Conservation (phyloP, 202 grass and related monocot species). For the Schoenoplectus triqueter region DNA sequence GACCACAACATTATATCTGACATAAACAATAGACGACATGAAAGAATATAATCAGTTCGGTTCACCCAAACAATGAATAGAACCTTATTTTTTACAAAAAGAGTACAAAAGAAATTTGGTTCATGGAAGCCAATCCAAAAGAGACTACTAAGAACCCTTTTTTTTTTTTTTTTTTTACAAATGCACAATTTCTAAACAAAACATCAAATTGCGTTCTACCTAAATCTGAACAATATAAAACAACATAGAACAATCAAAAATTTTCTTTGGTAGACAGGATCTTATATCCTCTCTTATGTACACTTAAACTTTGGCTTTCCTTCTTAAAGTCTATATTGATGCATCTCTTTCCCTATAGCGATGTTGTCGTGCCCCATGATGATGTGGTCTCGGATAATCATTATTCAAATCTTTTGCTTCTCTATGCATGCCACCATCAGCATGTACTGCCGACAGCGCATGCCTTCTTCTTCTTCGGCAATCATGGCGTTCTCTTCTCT, state of each 20-base stretch:
- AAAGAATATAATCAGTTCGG: conserved; percentile 9
- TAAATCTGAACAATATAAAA: not conserved
- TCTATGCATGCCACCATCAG: conserved; percentile 50
- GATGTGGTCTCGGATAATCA: conserved; percentile 12
- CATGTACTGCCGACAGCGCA: conserved; percentile 58
- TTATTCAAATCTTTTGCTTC: not conserved
- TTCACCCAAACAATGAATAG: not conserved
- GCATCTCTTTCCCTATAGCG: conserved; percentile 26
- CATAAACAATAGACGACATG: not conserved
- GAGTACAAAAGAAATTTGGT: conserved; percentile 17
- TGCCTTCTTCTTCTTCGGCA: conserved; percentile 47
- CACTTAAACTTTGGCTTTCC: not conserved
- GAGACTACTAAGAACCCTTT: conserved; percentile 17
- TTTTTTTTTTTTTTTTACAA: not conserved
- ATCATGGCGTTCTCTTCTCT: conserved; percentile 17
- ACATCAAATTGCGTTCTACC: not conserved
- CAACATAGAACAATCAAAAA: conserved; percentile 2
- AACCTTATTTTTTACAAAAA: conserved; percentile 9
- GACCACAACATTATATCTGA: not conserved
- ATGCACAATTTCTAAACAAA: not conserved
- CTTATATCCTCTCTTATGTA: conserved; percentile 26
- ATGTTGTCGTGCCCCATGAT: conserved; percentile 9
- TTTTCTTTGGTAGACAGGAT: not conserved
- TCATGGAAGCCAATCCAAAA: conserved; percentile 13
- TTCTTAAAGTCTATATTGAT: conserved; percentile 10